Conservation (phyloP, 2,329 filamentous ascomycete genomes). For the Trematosphaeria pertusa region DNA sequence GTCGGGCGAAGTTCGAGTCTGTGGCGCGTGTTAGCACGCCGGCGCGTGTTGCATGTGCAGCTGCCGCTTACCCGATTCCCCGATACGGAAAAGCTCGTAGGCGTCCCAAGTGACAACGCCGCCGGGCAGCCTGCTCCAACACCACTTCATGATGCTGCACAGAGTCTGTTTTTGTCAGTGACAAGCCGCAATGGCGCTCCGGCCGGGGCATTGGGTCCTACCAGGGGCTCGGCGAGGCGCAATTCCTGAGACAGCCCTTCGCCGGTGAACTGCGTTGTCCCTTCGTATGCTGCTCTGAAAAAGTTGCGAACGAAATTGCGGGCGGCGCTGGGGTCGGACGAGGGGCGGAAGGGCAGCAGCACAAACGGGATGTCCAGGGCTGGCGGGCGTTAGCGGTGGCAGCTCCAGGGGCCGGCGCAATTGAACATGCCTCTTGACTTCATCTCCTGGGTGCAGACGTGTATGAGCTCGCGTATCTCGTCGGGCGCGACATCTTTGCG, state of each 20-base stretch:
- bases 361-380: slow-evolving; percentile 91
- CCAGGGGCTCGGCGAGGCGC: slow-evolving; percentile 92
- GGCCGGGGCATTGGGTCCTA: slow-evolving; percentile 54
- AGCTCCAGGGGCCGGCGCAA: background rate
- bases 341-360: slow-evolving; percentile 90
- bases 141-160: slow-evolving; percentile 96
- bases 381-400: slow-evolving; percentile 50
- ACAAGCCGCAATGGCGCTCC: slow-evolving; percentile 9
- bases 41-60: slow-evolving; percentile 10
- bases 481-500: slow-evolving; percentile 84
- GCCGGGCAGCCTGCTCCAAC: slow-evolving; percentile 89
- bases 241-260: slow-evolving; percentile 82
- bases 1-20: slow-evolving; percentile 91
- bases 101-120: slow-evolving; percentile 97
- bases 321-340: slow-evolving; percentile 88
- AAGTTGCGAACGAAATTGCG: slow-evolving; percentile 93
- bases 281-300: slow-evolving; percentile 74
- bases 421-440: slow-evolving; percentile 81
- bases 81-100: slow-evolving; percentile 94
- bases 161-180: slow-evolving; percentile 69
- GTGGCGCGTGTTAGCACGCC: slow-evolving; percentile 28
- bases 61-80: slow-evolving; percentile 76
- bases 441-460: slow-evolving; percentile 85
- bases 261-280: slow-evolving; percentile 65
- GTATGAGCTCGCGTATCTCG: slow-evolving; percentile 87